Evolutionary conservation across 2,329 filamentous ascomycete species (phyloP).

Genomic region (Monilinia vaccinii-corymbosi): DNA sequence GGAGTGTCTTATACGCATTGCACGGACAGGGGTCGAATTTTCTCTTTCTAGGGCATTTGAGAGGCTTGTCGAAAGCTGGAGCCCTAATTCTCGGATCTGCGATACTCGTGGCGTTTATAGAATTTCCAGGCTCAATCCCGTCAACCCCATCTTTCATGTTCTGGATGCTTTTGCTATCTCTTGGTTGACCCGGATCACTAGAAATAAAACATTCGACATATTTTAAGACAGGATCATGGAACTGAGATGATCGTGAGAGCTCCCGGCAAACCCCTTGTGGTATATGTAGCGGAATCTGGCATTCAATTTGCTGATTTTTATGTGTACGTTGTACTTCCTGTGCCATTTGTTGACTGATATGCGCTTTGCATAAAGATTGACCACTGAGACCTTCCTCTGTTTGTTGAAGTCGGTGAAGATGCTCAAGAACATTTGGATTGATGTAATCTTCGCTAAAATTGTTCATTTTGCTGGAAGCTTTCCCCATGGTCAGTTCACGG

Average conservation of each 20-base stretch:
- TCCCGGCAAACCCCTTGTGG: background rate
- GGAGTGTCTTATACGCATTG: background rate
- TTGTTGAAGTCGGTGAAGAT: background rate
- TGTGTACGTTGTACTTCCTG: background rate
- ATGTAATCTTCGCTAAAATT: background rate
- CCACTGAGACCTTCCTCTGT: background rate
- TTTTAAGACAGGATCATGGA: background rate
- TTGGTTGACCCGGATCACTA: background rate
- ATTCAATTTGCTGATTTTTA: background rate
- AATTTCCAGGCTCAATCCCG: background rate
- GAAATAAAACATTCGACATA: background rate
- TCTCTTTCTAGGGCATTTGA: background rate
- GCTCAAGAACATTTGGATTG: background rate
- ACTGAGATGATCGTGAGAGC: background rate
- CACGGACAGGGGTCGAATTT: background rate
- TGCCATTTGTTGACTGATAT: background rate
- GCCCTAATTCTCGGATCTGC: background rate
- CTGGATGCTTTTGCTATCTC: background rate
- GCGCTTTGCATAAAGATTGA: background rate
- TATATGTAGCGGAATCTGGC: background rate
- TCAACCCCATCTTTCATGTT: background rate
- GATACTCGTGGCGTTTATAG: background rate
- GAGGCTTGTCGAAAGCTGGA: background rate
- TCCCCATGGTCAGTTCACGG: background rate
- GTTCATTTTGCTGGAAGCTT: background rate